A percentile compares a stretch with the other conserved stretches of the same genome.
phyloP scores from a whole-genome alignment of 202 grass and related monocot species.

The Cymbopogon flexuosus region DNA sequence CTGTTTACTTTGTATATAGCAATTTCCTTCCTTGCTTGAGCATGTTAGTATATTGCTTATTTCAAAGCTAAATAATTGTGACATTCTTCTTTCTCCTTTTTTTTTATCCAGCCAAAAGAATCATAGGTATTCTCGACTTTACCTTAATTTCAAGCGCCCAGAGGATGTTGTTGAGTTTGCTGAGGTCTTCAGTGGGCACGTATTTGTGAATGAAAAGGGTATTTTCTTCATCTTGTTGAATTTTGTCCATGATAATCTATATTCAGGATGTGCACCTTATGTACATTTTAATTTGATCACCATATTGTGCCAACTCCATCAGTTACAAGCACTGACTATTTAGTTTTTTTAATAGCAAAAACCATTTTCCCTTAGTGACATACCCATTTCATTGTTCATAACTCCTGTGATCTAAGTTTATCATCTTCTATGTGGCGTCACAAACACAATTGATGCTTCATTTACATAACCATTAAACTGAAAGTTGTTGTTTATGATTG shows the following conservation, averaged over 20 bases:
- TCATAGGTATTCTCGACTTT: constrained; percentile 71
- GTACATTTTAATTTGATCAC: not conserved
- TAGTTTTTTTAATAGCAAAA: not conserved
- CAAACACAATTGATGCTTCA: constrained; percentile 3
- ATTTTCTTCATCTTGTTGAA: constrained; percentile 19
- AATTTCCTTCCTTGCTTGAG: not conserved
- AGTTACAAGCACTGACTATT: constrained; percentile 2
- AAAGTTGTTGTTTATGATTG: not conserved
- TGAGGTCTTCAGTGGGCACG: constrained; percentile 83
- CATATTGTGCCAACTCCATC: not conserved
- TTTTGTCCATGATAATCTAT: not conserved
- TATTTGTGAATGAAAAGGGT: constrained; percentile 99
- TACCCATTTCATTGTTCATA: not conserved
- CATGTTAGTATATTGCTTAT: constrained; percentile 18
- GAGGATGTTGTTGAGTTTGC: constrained; percentile 94
- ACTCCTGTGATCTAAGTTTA: not conserved
- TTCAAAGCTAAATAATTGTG: constrained; percentile 9
- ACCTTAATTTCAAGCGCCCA: constrained; percentile 70
- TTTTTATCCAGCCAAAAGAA: constrained; percentile 65
- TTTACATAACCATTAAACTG: not conserved
- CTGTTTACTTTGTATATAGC: not conserved
- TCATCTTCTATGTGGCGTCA: not conserved
- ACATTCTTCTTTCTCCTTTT: constrained; percentile 18
- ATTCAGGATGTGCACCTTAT: not conserved
- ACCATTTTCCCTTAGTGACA: not conserved